Base-by-base conservation (phyloP, 148 eudicot species). In the Spergularia marina region DNA sequence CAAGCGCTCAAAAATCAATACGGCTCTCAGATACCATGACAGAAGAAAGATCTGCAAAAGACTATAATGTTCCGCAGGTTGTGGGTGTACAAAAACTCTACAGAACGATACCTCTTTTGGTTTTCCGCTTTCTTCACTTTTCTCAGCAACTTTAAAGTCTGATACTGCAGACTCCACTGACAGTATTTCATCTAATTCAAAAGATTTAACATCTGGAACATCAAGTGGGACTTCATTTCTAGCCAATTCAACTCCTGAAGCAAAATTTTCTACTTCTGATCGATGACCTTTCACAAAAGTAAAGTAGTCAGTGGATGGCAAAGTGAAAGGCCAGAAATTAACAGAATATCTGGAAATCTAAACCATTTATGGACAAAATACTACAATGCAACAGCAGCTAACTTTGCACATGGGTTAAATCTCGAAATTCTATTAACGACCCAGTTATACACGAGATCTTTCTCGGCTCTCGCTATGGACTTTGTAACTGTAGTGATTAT, bases 121-220 rank as follows among this genome's bases (percentile, higher is more conserved):
- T 71, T 83, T 68, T 63, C 61, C 83, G 73, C 82, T 86, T 71
- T 71, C 72, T 79, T 77, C 85, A 78, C 73, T 79, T 77, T 83
- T 86, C 53, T 53, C 82, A 44, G 83, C 85, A 72, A 72, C 72
- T 73, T 69, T 83, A 61, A 76, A 67, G 61, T 81, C 78, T 73
- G 87, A 73, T 58, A 53, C 75, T 74, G 77, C 81, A 64, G 91
- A 79, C 74, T 82, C 91, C 69, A 70, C 86, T 44, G 89, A 84
- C 80, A 94, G 79, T 78, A 94, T 90, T 78, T 90, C 84, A 84
- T 94, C 98, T 66, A 94, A 59, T 66, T 86, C 87, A 65, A 78
- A 82, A 47, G 89, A 66, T 60, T 87, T 79, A 62, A 77, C 68
- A 11, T 59, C 74, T 73, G 70, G 58, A 72, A 65, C 81, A 81